phyloP scores from a whole-genome alignment of 1,139 yeast species.

The Pichiaceae sp. region DNA sequence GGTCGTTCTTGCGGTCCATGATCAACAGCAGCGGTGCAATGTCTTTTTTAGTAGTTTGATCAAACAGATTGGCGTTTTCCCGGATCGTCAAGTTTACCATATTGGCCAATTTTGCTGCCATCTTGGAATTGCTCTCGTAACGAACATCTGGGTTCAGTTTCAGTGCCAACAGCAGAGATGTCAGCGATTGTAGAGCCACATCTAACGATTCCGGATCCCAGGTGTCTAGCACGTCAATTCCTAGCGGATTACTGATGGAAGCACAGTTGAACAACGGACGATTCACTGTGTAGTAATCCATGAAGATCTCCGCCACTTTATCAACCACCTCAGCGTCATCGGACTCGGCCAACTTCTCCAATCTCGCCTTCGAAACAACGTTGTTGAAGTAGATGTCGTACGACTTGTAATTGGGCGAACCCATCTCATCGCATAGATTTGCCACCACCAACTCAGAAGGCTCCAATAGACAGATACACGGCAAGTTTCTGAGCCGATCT shows the following conservation, averaged over 20 bases:
- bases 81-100: conserved; percentile 56
- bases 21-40: conserved; percentile 70
- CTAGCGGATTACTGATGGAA: conserved; percentile 19
- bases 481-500: conserved; percentile 74
- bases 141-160: conserved; percentile 72
- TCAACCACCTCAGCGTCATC: conserved; percentile 79
- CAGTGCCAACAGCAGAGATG: conserved; percentile 63
- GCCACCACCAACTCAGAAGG: conserved; percentile 62
- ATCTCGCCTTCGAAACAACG: conserved; percentile 59
- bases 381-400: conserved; percentile 77
- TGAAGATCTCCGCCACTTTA: conserved; percentile 73
- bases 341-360: conserved; percentile 83
- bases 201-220: conserved; percentile 46
- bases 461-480: conserved; percentile 71
- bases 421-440: conserved; percentile 53
- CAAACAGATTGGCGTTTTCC: conserved; percentile 53
- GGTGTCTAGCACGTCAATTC: conserved; percentile 16
- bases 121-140: conserved; percentile 57
- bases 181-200: conserved; percentile 45
- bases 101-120: conserved; percentile 61
- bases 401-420: conserved; percentile 67
- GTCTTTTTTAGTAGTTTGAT: conserved; percentile 37
- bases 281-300: conserved; percentile 72
- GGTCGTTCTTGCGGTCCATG: conserved; percentile 81
- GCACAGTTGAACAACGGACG: conserved; percentile 50